phyloP scores from a whole-genome alignment of 805 yeast genomes.

The Komagataella ulmi region DNA sequence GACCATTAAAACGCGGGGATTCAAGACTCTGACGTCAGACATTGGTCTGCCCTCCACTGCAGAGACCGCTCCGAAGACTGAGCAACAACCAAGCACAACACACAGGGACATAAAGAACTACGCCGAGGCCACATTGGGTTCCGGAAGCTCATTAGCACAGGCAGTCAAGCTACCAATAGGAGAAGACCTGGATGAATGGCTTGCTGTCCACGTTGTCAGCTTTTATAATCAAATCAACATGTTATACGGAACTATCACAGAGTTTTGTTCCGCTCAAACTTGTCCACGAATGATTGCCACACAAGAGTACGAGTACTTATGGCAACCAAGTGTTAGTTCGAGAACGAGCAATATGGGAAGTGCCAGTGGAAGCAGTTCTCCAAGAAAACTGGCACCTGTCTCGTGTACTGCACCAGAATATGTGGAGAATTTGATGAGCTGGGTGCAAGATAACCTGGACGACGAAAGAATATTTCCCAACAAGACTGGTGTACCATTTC shows the following conservation, averaged over 20 bases:
- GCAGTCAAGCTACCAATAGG: slow-evolving; percentile 92
- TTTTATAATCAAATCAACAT: slow-evolving; percentile 92
- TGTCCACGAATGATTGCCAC: slow-evolving; percentile 98
- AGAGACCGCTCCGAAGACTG: slow-evolving; percentile 4
- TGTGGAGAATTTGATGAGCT: slow-evolving; percentile 83
- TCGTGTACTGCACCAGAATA: slow-evolving; percentile 91
- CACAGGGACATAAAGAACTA: slow-evolving; percentile 73
- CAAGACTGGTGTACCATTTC: slow-evolving; percentile 84
- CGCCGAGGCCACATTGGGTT: slow-evolving; percentile 92
- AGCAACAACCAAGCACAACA: slow-evolving; percentile 12
- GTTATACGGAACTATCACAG: slow-evolving; percentile 92
- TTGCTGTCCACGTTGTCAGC: slow-evolving; percentile 96
- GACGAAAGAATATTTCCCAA: slow-evolving; percentile 86
- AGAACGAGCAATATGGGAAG: neutral
- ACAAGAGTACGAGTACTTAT: slow-evolving; percentile 88
- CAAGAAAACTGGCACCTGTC: slow-evolving; percentile 43
- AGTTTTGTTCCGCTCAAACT: slow-evolving; percentile 87
- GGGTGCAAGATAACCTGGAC: slow-evolving; percentile 91
- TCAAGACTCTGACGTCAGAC: slow-evolving; percentile 16
- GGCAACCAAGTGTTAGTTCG: slow-evolving; percentile 50
- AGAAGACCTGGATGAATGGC: slow-evolving; percentile 87
- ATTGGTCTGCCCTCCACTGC: slow-evolving; percentile 8
- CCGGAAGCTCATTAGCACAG: slow-evolving; percentile 79
- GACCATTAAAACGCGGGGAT: slow-evolving; percentile 19
- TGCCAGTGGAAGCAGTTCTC: slow-evolving; percentile 17